Percentiles rank a stretch among this genome's conserved stretches.
phyloP scores from a whole-genome alignment of 2,329 filamentous ascomycete species.

The Colletotrichum musae region DNA sequence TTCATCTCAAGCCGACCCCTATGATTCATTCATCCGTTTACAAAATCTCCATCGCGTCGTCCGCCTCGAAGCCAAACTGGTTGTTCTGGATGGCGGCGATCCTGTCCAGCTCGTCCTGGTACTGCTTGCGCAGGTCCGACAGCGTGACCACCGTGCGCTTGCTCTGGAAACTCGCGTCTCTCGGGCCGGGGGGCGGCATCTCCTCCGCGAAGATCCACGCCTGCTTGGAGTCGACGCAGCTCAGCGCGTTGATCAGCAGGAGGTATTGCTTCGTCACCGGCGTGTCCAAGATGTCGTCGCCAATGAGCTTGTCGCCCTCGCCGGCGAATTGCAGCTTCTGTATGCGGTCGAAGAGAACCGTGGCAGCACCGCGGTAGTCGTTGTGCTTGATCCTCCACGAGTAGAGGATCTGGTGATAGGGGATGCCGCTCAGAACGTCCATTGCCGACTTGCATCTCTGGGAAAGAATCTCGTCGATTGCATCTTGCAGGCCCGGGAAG shows the following conservation, averaged over 20 bases:
- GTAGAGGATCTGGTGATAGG: conserved; percentile 92
- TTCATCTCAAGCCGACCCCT: conserved; percentile 13
- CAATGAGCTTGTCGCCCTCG: conserved; percentile 69
- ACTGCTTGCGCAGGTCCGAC: conserved; percentile 88
- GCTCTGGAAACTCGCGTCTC: conserved; percentile 41
- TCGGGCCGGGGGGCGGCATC: conserved; percentile 36
- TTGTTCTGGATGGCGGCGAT: conserved; percentile 91
- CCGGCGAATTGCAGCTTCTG: conserved; percentile 72
- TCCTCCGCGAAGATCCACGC: conserved; percentile 83
- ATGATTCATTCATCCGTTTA: conserved; percentile 44
- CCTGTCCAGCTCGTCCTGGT: conserved; percentile 90
- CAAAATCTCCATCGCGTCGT: conserved; percentile 67
- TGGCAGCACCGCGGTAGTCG: conserved; percentile 86
- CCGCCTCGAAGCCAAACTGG: conserved; percentile 82
- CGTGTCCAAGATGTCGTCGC: conserved; percentile 73
- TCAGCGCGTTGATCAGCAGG: conserved; percentile 92
- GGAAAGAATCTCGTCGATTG: conserved; percentile 84
- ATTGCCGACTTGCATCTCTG: conserved; percentile 78
- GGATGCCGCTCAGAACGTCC: conserved; percentile 75
- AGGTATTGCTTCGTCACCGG: conserved; percentile 83
- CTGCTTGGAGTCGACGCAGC: conserved; percentile 83
- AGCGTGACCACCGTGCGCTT: conserved; percentile 88
- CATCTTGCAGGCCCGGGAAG: conserved; percentile 81
- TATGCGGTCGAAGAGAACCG: conserved; percentile 74
- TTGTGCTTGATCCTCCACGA: conserved; percentile 87